phyloP scores from a whole-genome alignment of 148 eudicot genomes.

The Silene latifolia region DNA sequence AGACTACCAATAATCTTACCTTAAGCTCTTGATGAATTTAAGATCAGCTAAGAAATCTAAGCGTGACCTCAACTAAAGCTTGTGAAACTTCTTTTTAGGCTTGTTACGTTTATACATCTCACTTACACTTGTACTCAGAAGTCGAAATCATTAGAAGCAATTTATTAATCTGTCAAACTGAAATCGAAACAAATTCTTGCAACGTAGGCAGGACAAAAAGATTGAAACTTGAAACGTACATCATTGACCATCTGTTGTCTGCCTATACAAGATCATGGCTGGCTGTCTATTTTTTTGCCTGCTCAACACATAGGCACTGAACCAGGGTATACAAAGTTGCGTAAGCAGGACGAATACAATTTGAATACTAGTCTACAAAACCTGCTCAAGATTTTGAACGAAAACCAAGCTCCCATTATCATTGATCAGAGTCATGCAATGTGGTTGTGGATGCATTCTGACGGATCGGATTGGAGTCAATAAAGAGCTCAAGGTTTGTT shows the following conservation, averaged over 20 bases:
- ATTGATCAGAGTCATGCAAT: not conserved
- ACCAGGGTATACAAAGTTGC: not conserved
- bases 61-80: too few species aligned
- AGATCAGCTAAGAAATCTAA: too few species aligned
- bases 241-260: not conserved
- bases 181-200: too few species aligned
- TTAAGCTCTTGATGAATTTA: too few species aligned
- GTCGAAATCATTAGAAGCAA: too few species aligned
- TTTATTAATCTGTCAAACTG: too few species aligned
- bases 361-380: not conserved
- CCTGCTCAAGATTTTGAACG: not conserved
- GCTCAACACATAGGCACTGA: not conserved
- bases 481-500: not conserved
- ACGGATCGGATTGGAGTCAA: not conserved
- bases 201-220: too few species aligned
- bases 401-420: not conserved
- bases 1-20: too few species aligned
- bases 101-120: too few species aligned
- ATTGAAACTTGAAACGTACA: too few species aligned
- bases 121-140: too few species aligned
- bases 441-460: not conserved
- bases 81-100: too few species aligned
- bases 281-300: not conserved
- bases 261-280: conserved; percentile 4
- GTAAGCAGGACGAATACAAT: not conserved